Conservation (phyloP, 441 rosid genomes). For the Oxalis stricta region DNA sequence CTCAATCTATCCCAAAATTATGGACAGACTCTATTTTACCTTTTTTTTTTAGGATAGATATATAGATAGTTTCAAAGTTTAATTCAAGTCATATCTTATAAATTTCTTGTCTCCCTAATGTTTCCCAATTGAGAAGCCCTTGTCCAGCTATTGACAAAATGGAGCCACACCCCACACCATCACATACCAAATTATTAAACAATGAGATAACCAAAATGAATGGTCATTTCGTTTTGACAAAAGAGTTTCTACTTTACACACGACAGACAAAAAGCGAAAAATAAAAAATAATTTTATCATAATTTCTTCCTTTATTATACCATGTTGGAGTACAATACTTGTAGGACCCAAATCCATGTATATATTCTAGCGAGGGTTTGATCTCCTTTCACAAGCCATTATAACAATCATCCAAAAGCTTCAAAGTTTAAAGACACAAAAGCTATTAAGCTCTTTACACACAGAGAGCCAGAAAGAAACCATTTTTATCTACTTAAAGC, state of each 20-base stretch:
- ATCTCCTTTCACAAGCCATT: conserved; percentile 1
- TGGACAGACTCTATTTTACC: no score
- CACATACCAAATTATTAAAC: conserved; percentile 1
- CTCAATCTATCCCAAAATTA: no score
- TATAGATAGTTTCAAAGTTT: no score
- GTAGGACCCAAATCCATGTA: conserved; percentile 5
- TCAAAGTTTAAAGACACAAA: not conserved
- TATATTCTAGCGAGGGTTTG: conserved; percentile 8
- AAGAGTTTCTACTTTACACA: conserved; percentile 5
- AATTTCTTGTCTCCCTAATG: no score
- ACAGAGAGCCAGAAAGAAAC: not conserved
- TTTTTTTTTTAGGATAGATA: no score
- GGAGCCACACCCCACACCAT: no score
- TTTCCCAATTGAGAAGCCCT: no score
- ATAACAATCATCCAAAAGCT: conserved; percentile 5
- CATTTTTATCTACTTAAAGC: not conserved
- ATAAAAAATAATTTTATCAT: conserved; percentile 18
- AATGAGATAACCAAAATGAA: conserved; percentile 11
- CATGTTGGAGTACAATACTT: conserved; percentile 2
- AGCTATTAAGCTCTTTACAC: not conserved
- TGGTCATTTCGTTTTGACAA: conserved; percentile 13
- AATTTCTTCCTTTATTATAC: conserved; percentile 5
- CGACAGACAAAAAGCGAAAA: conserved; percentile 12
- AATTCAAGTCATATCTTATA: no score
- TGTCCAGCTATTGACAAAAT: no score